Conservation (phyloP, 139 green algal genomes). For the Ettlia oleoabundans region DNA sequence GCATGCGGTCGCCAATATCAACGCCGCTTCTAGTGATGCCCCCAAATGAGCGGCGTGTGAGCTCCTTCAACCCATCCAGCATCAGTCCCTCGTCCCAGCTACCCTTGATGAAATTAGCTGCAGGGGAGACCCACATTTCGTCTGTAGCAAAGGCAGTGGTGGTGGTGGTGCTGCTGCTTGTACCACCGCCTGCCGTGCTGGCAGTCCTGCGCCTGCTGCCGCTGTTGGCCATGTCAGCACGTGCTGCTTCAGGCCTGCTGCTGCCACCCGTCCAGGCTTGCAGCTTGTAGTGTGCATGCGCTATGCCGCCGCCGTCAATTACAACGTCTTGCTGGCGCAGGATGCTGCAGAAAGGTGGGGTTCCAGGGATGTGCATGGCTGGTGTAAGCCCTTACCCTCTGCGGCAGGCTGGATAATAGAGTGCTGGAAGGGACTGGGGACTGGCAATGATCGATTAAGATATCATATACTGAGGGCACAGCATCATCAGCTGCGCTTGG, state of each 20-base stretch:
- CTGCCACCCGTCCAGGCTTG: background rate
- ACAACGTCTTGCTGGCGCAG: conserved; percentile 3
- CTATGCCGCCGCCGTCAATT: conserved; percentile 14
- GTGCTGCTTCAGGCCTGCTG: too few relatives aligned
- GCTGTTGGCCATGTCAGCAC: too few relatives aligned
- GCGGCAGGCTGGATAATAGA: too few relatives aligned
- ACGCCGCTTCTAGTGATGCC: background rate
- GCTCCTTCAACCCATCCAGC: background rate
- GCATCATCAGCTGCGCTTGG: too few relatives aligned
- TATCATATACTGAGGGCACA: too few relatives aligned
- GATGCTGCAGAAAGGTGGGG: background rate
- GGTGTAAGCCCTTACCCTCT: background rate
- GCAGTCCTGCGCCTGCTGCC: background rate
- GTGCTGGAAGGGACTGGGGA: too few relatives aligned
- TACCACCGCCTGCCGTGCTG: background rate
- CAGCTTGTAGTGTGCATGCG: conserved; percentile 19
- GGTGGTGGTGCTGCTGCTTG: background rate
- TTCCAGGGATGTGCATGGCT: background rate
- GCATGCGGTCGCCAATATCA: too few relatives aligned
- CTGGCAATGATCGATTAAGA: too few relatives aligned
- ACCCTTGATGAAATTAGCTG: background rate
- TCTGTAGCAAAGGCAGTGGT: background rate
- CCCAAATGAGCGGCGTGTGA: background rate
- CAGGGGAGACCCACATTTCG: background rate
- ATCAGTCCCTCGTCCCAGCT: background rate